A percentile compares a stretch with the other conserved stretches of the same genome.
phyloP scores from a whole-genome alignment of 108 stramenopile genomes.

The Hondaea fermentalgiana region DNA sequence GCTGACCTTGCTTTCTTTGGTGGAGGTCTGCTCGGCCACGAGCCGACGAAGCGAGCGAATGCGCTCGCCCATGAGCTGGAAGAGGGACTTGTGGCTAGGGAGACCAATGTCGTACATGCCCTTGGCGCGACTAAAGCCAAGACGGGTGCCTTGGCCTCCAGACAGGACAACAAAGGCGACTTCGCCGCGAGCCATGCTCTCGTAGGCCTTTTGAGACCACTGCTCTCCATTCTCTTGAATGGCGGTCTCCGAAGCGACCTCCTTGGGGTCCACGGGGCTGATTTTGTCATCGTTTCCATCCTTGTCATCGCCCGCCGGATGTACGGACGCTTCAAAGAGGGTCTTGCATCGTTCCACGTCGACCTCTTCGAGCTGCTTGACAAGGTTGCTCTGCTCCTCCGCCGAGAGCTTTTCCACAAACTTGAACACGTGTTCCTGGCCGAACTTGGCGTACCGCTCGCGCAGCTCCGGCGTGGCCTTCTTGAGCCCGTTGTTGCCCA shows the following conservation, averaged over 20 bases:
- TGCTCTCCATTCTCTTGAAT: not conserved
- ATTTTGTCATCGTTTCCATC: not conserved
- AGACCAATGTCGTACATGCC: constrained; percentile 88
- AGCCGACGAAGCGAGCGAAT: constrained; percentile 49
- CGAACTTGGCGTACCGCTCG: constrained; percentile 9
- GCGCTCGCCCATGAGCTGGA: constrained; percentile 74
- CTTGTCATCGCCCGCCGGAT: not conserved
- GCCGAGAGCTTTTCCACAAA: constrained; percentile 31
- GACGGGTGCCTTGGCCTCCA: constrained; percentile 90
- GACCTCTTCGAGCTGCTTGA: constrained; percentile 31
- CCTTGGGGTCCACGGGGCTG: not conserved
- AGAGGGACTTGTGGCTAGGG: constrained; percentile 67
- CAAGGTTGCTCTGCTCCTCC: not conserved
- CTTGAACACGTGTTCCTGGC: constrained; percentile 44
- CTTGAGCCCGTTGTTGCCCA: not conserved
- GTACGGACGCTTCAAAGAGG: constrained; percentile 22
- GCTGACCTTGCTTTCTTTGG: not conserved
- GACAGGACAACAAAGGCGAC: constrained; percentile 83
- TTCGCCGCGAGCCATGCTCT: constrained; percentile 36
- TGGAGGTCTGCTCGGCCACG: not conserved
- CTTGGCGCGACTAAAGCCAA: constrained; percentile 88
- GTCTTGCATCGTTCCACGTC: constrained; percentile 21
- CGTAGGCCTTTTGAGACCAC: constrained; percentile 29
- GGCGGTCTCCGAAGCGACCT: not conserved
- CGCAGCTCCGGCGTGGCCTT: constrained; percentile 20